A percentile compares a stretch with the other conserved stretches of the same genome.
These are phyloP conservation scores for Candida patagonica DNA, from an alignment of 805 yeast genomes.

Conservation along the genomic window DNA sequence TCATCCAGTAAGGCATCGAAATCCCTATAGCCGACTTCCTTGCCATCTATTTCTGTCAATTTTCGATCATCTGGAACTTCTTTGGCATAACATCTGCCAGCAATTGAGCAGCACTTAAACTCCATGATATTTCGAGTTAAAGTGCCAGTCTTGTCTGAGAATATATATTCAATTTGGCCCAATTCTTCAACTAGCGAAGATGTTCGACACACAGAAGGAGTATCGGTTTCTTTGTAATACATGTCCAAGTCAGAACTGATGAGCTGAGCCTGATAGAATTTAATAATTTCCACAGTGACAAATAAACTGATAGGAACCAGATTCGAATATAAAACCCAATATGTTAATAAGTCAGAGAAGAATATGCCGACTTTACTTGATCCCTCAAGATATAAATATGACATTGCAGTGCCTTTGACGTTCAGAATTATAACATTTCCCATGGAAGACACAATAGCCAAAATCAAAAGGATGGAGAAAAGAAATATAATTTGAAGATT, in stretches of 20 bases:
- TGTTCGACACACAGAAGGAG: slow-evolving; percentile 92
- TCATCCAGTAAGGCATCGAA: slow-evolving; percentile 51
- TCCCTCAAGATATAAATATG: slow-evolving; percentile 61
- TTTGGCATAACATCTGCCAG: slow-evolving; percentile 79
- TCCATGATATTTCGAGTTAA: slow-evolving; percentile 95
- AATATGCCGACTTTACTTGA: slow-evolving; percentile 61
- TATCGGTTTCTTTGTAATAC: slow-evolving; percentile 79
- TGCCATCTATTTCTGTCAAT: slow-evolving; percentile 65
- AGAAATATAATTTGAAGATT: slow-evolving; percentile 85
- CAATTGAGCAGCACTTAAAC: slow-evolving; percentile 86
- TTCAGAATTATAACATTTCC: slow-evolving; percentile 76
- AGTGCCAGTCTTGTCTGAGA: slow-evolving; percentile 97
- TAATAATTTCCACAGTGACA: slow-evolving; percentile 92
- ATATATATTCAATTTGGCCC: slow-evolving; percentile 93
- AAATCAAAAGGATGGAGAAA: slow-evolving; percentile 65
- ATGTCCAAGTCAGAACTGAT: slow-evolving; percentile 91
- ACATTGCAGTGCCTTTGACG: slow-evolving; percentile 41
- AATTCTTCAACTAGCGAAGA: slow-evolving; percentile 93
- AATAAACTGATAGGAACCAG: slow-evolving; percentile 91
- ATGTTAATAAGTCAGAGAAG: slow-evolving; percentile 81
- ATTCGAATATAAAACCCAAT: slow-evolving; percentile 93
- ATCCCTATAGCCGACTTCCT: slow-evolving; percentile 68
- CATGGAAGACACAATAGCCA: slow-evolving; percentile 71
- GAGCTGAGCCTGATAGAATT: slow-evolving; percentile 89
- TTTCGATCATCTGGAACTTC: slow-evolving; percentile 86